Evolutionary conservation across 2,329 filamentous ascomycete genomes (phyloP), one percentile per base, ranked within the genome.

Genomic region (Phoma sp.): DNA sequence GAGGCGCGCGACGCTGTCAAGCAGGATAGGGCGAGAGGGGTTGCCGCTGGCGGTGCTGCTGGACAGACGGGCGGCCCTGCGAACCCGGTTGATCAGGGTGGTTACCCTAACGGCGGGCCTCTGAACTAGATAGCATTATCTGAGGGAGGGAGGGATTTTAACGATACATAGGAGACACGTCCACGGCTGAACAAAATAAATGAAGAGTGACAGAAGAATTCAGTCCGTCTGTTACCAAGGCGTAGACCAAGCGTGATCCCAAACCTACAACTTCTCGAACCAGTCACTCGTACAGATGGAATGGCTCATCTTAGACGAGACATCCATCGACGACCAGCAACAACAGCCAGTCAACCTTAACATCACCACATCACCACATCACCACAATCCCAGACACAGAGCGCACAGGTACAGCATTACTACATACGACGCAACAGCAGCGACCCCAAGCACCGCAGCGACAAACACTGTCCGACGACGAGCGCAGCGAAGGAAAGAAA

Each of bases 31-130:
- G 50, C 68, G 52, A 55, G 74, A 36, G 61, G 73, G 19, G 69
- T 74, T 5, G 73, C 74, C 64, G 75, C 75, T 41, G 79, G 71
- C 7, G 79, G 80, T 9, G 70, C 77, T 3, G 57, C 78, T 47
- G 79, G 78, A 2, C 78, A 81, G 68, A 69, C 69, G 24, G 78
- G 79, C n/a, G 79, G 78, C 2, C 78, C 79, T 35, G 80, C 79
- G 43, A 74, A 73, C 50, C 64, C 67, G 2, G 68, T 72, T 7
- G 66, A 60, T 22, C 63, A 71, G 19, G 52, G 59, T 6, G 64
- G 63, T 19, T 70, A 70, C 39, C 67, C 66, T 0, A 71, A 71
- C 15, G 52, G 52, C 7, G 40, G 46, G 4, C 52, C 52, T 12
- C 24, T 55, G 52, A 51, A 12, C 21, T 33, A 55, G 51, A 27